phyloP scores from a whole-genome alignment of 257 asterid species.

The Orobanche coerulescens region DNA sequence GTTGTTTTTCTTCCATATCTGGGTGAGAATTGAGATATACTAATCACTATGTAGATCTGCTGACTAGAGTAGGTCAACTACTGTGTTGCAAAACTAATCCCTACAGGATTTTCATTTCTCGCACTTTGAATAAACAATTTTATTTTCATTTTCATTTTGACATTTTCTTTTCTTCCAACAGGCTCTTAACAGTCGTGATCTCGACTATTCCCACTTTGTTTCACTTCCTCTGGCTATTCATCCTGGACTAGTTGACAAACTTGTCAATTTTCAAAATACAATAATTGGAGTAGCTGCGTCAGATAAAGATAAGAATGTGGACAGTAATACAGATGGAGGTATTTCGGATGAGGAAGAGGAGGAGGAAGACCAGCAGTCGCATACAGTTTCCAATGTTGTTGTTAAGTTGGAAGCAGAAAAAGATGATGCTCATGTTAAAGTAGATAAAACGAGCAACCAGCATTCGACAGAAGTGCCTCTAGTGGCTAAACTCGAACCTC shows the following conservation, averaged over 20 bases:
- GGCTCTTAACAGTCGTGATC: slow-evolving; percentile 63
- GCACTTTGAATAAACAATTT: neutral
- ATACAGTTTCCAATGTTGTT: slow-evolving; percentile 25
- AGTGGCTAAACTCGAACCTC: too few relatives aligned
- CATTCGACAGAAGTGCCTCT: slow-evolving; percentile 20
- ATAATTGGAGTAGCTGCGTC: slow-evolving; percentile 46
- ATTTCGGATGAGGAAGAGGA: slow-evolving; percentile 29
- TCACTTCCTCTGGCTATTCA: slow-evolving; percentile 93
- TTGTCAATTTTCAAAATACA: slow-evolving; percentile 57
- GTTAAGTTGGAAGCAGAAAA: slow-evolving; percentile 31
- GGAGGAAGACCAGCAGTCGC: slow-evolving; percentile 20
- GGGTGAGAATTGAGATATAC: neutral
- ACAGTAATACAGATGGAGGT: slow-evolving; percentile 29
- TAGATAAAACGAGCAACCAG: slow-evolving; percentile 21
- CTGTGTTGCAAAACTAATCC: neutral
- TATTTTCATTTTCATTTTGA: slow-evolving; percentile 1
- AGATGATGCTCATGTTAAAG: slow-evolving; percentile 24
- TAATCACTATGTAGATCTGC: neutral
- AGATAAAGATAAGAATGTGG: slow-evolving; percentile 31
- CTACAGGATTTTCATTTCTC: neutral
- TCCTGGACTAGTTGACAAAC: slow-evolving; percentile 75
- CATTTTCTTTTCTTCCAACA: slow-evolving; percentile 29
- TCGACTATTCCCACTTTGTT: slow-evolving; percentile 91
- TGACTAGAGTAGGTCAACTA: neutral
- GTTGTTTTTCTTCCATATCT: neutral